Evolutionary conservation across 768 basidiomycete genomes (phyloP).

Genomic region (Cystobasidium ongulense): DNA sequence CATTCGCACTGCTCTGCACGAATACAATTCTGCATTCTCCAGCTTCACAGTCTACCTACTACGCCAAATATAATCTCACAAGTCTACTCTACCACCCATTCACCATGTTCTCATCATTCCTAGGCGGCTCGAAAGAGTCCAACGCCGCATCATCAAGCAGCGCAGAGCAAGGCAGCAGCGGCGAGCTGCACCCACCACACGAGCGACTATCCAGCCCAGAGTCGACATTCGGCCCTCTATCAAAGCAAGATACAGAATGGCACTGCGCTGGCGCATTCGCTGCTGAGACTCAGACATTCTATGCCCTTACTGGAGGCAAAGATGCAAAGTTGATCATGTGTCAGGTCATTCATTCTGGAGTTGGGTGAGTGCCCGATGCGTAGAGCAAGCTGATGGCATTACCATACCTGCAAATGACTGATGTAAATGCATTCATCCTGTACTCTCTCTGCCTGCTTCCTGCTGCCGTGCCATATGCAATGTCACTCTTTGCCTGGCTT

Average conservation of each 20-base stretch:
- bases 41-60: neutral
- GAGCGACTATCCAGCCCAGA: conserved; percentile 20
- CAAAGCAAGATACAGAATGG: conserved; percentile 71
- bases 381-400: too few relatives aligned
- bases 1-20: too few relatives aligned
- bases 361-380: conserved; percentile 59
- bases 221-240: conserved; percentile 57
- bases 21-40: neutral
- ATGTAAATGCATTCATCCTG: neutral
- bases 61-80: neutral
- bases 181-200: conserved; percentile 16
- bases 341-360: conserved; percentile 52
- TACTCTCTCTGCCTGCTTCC: neutral
- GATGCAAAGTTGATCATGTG: conserved; percentile 67
- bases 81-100: neutral
- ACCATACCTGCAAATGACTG: neutral
- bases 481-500: too few relatives aligned
- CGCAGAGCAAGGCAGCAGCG: conserved; percentile 3
- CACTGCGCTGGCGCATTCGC: conserved; percentile 70
- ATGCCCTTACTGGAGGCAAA: conserved; percentile 57
- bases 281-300: conserved; percentile 84
- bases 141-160: neutral
- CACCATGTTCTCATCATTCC: conserved; percentile 9
- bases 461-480: too few relatives aligned
- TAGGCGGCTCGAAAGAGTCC: conserved; percentile 8